Percentiles rank a stretch among this genome's conserved stretches.
Evolutionary conservation across 164 flowering plant species (phyloP).

Genomic region (Warburgia ugandensis): DNA sequence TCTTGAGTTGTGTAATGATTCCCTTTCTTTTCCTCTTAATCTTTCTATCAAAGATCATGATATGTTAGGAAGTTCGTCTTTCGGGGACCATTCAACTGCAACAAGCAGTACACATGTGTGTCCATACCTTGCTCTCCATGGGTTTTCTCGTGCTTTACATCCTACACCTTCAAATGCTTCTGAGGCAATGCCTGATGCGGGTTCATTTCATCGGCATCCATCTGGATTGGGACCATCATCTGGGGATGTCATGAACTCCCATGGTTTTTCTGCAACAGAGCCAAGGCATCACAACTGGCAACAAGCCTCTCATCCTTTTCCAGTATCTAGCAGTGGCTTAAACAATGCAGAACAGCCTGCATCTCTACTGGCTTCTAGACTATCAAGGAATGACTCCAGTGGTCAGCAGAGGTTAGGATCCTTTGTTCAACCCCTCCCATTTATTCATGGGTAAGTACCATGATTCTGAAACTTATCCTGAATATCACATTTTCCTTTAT

Average conservation of each 20-base stretch:
- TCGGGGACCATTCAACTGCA: constrained; percentile 5
- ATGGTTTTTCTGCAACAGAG: constrained; percentile 8
- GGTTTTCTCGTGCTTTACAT: constrained; percentile 5
- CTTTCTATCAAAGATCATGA: constrained; percentile 10
- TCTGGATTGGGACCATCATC: neutral
- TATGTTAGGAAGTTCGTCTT: constrained; percentile 5
- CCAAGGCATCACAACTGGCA: constrained; percentile 7
- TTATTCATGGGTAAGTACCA: constrained; percentile 10
- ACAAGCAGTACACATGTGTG: constrained; percentile 4
- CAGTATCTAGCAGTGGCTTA: neutral
- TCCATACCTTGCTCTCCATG: constrained; percentile 13
- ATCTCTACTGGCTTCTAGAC: neutral
- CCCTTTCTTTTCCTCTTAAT: neutral
- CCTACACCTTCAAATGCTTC: constrained; percentile 4
- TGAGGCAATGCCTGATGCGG: constrained; percentile 4
- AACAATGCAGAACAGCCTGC: neutral
- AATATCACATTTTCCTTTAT: neutral
- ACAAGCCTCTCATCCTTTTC: constrained; percentile 5
- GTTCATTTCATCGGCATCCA: constrained; percentile 6
- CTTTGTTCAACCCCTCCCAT: constrained; percentile 3
- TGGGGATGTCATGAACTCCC: constrained; percentile 1
- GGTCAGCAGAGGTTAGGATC: constrained; percentile 9
- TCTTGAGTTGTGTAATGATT: neutral
- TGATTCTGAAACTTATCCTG: neutral
- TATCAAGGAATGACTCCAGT: constrained; percentile 1